Evolutionary conservation across 148 eudicot genomes (phyloP).

Genomic region (Pouteria glomerata): DNA sequence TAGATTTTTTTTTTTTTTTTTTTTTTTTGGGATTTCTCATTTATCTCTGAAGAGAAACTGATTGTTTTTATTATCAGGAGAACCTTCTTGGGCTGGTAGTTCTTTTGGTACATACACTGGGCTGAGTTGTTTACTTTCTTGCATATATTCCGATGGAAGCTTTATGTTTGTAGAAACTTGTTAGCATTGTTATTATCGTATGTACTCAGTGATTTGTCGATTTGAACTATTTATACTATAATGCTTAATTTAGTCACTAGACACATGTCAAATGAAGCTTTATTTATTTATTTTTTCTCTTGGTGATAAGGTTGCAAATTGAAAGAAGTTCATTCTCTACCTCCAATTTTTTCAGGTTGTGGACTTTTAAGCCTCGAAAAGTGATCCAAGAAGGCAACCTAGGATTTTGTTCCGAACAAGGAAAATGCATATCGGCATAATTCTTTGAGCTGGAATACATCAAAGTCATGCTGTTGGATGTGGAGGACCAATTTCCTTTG

Average conservation of each 20-base stretch:
- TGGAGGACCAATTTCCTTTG: not conserved
- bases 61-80: not conserved
- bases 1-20: too few relatives aligned
- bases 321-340: not conserved
- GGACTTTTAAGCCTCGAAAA: not conserved
- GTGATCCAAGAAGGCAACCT: not conserved
- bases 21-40: too few relatives aligned
- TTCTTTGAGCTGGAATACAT: not conserved
- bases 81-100: constrained; percentile 11
- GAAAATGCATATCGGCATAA: not conserved
- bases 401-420: not conserved
- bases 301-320: not conserved
- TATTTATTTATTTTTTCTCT: not conserved
- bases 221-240: not conserved
- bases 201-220: not conserved
- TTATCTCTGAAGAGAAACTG: not conserved
- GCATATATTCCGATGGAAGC: too few relatives aligned
- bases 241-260: not conserved
- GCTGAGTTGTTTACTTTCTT: constrained; percentile 9
- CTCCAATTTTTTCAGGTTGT: constrained; percentile 1
- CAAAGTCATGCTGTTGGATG: not conserved
- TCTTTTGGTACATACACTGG: constrained; percentile 13
- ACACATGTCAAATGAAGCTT: not conserved
- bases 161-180: not conserved
- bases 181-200: not conserved